phyloP scores from a whole-genome alignment of 768 basidiomycete species.

The Termitomyces sp. region DNA sequence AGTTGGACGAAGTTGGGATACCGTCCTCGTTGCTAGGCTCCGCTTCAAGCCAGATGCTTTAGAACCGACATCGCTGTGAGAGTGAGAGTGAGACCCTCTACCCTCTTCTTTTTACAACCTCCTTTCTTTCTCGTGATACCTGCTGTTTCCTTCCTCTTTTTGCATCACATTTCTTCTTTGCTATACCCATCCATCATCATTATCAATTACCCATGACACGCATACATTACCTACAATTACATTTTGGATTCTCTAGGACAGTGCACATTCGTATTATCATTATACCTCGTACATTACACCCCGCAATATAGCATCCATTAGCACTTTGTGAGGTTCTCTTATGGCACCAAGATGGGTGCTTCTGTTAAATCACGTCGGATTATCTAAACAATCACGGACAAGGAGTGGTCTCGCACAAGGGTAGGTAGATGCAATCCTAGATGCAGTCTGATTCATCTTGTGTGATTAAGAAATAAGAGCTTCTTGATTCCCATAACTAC shows the following conservation, averaged over 20 bases:
- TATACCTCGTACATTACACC: not conserved
- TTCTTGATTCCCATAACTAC: no score
- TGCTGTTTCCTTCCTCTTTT: not conserved
- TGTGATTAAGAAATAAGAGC: no score
- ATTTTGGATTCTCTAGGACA: not conserved
- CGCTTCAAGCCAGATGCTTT: constrained; percentile 58
- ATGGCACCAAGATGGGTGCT: no score
- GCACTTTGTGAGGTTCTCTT: not conserved
- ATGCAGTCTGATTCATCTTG: no score
- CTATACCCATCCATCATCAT: not conserved
- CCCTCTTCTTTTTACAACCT: no score
- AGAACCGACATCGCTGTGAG: constrained; percentile 44
- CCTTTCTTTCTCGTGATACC: no score
- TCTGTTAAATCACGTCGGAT: no score
- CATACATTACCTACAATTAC: not conserved
- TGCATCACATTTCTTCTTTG: not conserved
- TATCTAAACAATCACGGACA: no score
- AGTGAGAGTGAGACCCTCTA: no score
- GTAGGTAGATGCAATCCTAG: no score
- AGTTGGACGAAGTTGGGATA: constrained; percentile 38
- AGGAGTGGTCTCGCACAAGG: no score
- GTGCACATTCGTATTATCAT: not conserved
- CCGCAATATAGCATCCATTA: not conserved
- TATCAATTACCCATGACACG: not conserved
- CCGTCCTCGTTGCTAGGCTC: constrained; percentile 57